Evolutionary conservation across 2,329 filamentous ascomycete genomes (phyloP), one percentile per base, ranked within the genome.

Genomic region (Hypoxylon sp.): DNA sequence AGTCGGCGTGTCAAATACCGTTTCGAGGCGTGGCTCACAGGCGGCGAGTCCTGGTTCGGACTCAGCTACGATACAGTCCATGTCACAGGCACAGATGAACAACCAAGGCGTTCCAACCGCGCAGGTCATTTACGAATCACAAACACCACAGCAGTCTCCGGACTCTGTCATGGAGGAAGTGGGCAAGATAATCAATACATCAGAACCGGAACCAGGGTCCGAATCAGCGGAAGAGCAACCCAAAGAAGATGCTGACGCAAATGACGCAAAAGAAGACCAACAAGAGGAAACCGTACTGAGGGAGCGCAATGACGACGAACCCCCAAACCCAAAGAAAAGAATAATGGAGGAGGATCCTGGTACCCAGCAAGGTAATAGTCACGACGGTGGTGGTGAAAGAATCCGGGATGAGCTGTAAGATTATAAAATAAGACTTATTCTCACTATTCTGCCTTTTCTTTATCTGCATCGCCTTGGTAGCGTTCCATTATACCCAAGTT

Each of bases 1-100:
- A 13, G 83, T 90, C 65, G 84, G 85, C 15, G 81, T 90, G 2
- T 80, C 91, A 21, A 83, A 84, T 32, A 84, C 81, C 1, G 80
- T 90, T 13, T 83, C 87, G 56, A 67, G 79, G 21, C 73, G 76
- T 1, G 73, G 77, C 17, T 73, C 74, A 73, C 74, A 75, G 53
- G 72, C 15, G 5, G 50, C 74, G 11, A 74, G 72, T 3, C 65
- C 69, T 53, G 72, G 69, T n/a, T 74, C 58, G 1, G 67, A 69
- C 27, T 63, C 73, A n/a, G 62, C 73, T 11, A 73, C 66, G 66
- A 67, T 74, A 6, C 63, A 69, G n/a, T 62, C 70, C 10, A 69
- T 58, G 21, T 52, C 58, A 39, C 72, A 72, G 48, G 68, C 68
- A 6, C 65, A 72, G 59, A 77, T 76, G 74, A 73, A 77, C 35